These are phyloP conservation scores for Talaromyces borbonicus DNA, from an alignment of 495 filamentous ascomycete genomes.

Conservation along the genomic window DNA sequence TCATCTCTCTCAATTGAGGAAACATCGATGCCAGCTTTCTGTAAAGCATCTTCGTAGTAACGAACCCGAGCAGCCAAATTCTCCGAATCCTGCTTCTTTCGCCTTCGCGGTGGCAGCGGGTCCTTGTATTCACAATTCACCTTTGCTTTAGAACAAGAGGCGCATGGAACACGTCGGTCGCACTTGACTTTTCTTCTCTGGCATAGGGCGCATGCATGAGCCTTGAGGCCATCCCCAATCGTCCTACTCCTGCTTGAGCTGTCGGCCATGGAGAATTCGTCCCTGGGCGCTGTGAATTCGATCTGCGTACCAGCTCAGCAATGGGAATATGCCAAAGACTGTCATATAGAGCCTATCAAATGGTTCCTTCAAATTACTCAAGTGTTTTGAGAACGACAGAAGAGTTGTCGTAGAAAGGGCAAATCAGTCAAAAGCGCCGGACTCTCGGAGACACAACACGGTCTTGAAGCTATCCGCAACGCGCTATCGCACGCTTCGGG, in stretches of 20 bases:
- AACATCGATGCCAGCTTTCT: constrained; percentile 40
- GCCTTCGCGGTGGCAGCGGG: constrained; percentile 43
- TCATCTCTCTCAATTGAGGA: constrained; percentile 11
- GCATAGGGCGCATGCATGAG: constrained; percentile 49
- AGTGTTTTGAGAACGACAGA: too few relatives aligned
- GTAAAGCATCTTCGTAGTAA: constrained; percentile 44
- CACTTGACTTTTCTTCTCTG: constrained; percentile 55
- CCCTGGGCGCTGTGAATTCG: too few relatives aligned
- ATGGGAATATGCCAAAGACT: too few relatives aligned
- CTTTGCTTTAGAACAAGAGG: constrained; percentile 48
- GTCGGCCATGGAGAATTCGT: background rate
- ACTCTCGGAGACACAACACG: too few relatives aligned
- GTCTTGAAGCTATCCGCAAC: too few relatives aligned
- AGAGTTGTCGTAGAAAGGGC: too few relatives aligned
- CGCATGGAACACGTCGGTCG: constrained; percentile 50
- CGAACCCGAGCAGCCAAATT: constrained; percentile 41
- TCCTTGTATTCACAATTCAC: constrained; percentile 45
- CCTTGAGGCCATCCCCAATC: background rate
- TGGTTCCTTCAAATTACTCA: too few relatives aligned
- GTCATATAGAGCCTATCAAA: too few relatives aligned
- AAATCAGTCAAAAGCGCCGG: too few relatives aligned
- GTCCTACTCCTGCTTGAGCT: background rate
- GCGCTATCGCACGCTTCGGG: too few relatives aligned
- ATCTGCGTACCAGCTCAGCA: too few relatives aligned
- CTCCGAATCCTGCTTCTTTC: constrained; percentile 47